Evolutionary conservation across 139 green algal species (phyloP).

Genomic region (Mychonastes homosphaera): DNA sequence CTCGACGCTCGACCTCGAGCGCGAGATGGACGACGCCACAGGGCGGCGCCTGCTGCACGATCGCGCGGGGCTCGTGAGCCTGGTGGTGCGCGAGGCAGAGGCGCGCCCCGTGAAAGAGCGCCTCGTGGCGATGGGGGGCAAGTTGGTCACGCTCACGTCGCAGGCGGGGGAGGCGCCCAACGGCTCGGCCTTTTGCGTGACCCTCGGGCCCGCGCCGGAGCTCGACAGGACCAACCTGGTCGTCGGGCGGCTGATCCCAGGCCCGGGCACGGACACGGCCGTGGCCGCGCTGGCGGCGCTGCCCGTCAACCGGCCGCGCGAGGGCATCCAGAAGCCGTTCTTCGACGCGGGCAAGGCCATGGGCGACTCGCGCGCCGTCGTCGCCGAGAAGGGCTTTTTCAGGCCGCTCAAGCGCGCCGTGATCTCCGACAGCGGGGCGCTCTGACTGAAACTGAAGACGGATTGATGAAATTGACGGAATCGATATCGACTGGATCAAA

Average conservation of each 20-base stretch:
- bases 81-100: slow-evolving; percentile 23
- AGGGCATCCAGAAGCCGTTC: neutral
- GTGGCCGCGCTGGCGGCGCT: slow-evolving; percentile 17
- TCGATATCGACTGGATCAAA: too few species aligned
- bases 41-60: slow-evolving; percentile 12
- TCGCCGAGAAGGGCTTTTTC: slow-evolving; percentile 39
- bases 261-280: slow-evolving; percentile 11
- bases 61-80: slow-evolving; percentile 22
- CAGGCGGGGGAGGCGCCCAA: slow-evolving; percentile 35
- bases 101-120: slow-evolving; percentile 24
- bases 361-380: slow-evolving; percentile 37
- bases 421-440: slow-evolving; percentile 17
- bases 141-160: slow-evolving; percentile 28
- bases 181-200: slow-evolving; percentile 28
- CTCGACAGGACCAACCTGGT: slow-evolving; percentile 37
- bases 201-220: slow-evolving; percentile 19
- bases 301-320: slow-evolving; percentile 22
- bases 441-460: too few species aligned
- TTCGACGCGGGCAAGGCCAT: slow-evolving; percentile 28
- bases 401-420: slow-evolving; percentile 33
- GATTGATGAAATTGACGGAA: too few species aligned
- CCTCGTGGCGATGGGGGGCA: slow-evolving; percentile 26
- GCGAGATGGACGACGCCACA: slow-evolving; percentile 9
- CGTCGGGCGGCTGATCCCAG: slow-evolving; percentile 17
- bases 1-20: slow-evolving; percentile 1